Evolutionary conservation across 495 filamentous ascomycete species (phyloP).

Genomic region (Parmelia sp.): DNA sequence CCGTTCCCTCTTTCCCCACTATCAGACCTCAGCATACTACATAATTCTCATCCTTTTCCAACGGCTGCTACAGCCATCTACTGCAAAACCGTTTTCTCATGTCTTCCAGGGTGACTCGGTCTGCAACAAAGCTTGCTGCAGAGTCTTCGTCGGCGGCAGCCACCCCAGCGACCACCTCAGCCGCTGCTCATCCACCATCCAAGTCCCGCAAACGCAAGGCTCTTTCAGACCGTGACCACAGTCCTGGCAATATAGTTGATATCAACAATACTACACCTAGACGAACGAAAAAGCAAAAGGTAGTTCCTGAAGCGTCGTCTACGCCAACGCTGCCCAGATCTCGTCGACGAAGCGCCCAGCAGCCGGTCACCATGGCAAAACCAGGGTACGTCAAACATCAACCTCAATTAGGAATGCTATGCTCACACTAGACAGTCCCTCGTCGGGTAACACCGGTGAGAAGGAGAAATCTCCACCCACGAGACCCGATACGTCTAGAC

Average conservation of each 20-base stretch:
- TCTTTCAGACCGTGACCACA: slow-evolving; percentile 37
- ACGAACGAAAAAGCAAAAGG: slow-evolving; percentile 49
- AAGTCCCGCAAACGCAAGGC: slow-evolving; percentile 52
- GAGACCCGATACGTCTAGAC: slow-evolving; percentile 52
- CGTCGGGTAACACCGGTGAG: slow-evolving; percentile 34
- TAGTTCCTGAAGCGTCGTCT: slow-evolving; percentile 23
- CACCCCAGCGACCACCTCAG: slow-evolving; percentile 14
- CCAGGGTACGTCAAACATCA: slow-evolving; percentile 55
- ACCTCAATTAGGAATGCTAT: neutral
- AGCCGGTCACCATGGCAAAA: slow-evolving; percentile 71
- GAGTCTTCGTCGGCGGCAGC: slow-evolving; percentile 37
- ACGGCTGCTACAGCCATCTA: slow-evolving; percentile 8
- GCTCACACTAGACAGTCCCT: slow-evolving; percentile 15
- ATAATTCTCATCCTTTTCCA: neutral
- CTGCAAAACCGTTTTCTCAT: slow-evolving; percentile 50
- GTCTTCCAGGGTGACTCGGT: slow-evolving; percentile 78
- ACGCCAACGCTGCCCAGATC: slow-evolving; percentile 36
- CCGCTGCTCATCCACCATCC: slow-evolving; percentile 14
- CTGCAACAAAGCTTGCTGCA: slow-evolving; percentile 70
- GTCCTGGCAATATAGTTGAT: slow-evolving; percentile 37
- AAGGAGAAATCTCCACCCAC: slow-evolving; percentile 36
- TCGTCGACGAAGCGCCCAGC: slow-evolving; percentile 58
- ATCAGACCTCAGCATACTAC: slow-evolving; percentile 6
- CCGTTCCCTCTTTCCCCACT: slow-evolving; percentile 9
- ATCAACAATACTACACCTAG: slow-evolving; percentile 37